Percentiles rank a stretch among this genome's conserved stretches.
phyloP scores from a whole-genome alignment of 1,139 yeast genomes.

The Taiozyma sp. region DNA sequence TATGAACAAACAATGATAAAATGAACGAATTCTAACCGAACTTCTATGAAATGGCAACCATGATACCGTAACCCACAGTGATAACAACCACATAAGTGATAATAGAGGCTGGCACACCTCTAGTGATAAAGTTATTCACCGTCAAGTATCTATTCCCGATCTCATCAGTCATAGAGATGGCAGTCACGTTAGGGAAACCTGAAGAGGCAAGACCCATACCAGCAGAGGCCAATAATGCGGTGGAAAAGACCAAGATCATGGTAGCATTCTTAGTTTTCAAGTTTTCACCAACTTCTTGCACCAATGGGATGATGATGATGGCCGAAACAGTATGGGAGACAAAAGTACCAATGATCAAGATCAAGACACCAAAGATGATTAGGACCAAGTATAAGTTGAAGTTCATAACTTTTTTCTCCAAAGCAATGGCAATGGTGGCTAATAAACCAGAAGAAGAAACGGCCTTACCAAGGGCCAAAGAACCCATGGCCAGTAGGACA shows the following conservation, averaged over 20 bases:
- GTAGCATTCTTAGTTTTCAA: conserved; percentile 46
- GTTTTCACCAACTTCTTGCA: conserved; percentile 60
- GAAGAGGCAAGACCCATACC: conserved; percentile 79
- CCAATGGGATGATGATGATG: conserved; percentile 64
- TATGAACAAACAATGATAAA: background rate
- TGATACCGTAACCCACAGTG: conserved; percentile 63
- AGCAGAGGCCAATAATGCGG: conserved; percentile 63
- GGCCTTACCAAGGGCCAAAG: conserved; percentile 70
- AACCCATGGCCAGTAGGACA: conserved; percentile 76
- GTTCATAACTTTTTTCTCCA: conserved; percentile 51
- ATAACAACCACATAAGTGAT: conserved; percentile 53
- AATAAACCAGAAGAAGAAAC: conserved; percentile 69
- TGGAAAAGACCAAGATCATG: conserved; percentile 59
- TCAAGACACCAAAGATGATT: conserved; percentile 61
- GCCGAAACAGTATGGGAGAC: conserved; percentile 80
- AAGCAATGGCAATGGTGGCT: conserved; percentile 54
- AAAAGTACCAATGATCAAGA: conserved; percentile 67
- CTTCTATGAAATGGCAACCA: conserved; percentile 28
- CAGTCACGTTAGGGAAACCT: conserved; percentile 80
- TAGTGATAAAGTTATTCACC: conserved; percentile 60
- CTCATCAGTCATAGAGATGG: conserved; percentile 71
- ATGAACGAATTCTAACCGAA: background rate
- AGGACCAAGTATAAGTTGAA: conserved; percentile 57
- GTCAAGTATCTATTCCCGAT: conserved; percentile 63
- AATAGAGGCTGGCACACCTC: conserved; percentile 67